Conservation (phyloP, 1,139 yeast genomes). For the Spathaspora sp. region DNA sequence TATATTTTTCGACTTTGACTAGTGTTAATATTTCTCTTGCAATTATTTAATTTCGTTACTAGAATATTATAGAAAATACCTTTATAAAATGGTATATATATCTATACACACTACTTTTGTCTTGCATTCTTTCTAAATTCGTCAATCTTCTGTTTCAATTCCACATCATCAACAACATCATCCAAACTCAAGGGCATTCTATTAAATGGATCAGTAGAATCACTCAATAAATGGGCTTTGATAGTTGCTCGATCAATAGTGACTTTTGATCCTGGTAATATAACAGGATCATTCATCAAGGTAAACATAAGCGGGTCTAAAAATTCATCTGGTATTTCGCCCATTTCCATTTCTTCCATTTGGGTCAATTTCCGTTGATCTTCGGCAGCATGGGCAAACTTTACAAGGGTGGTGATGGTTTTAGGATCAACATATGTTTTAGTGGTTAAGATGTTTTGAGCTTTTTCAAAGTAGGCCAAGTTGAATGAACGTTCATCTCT, state of each 20-base stretch:
- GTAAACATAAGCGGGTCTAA: slow-evolving; percentile 96
- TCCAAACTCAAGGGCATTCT: slow-evolving; percentile 87
- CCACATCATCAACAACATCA: slow-evolving; percentile 78
- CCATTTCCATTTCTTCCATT: slow-evolving; percentile 82
- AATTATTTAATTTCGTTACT: too few relatives aligned
- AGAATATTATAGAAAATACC: too few relatives aligned
- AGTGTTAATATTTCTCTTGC: too few relatives aligned
- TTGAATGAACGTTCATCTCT: slow-evolving; percentile 88
- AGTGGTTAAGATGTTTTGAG: slow-evolving; percentile 62
- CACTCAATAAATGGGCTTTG: slow-evolving; percentile 90
- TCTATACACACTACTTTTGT: background rate
- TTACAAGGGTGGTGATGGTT: slow-evolving; percentile 49
- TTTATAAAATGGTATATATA: too few relatives aligned
- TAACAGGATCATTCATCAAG: slow-evolving; percentile 94
- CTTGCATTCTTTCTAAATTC: slow-evolving; percentile 42
- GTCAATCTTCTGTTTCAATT: slow-evolving; percentile 59
- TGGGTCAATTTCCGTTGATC: slow-evolving; percentile 60
- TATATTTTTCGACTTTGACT: too few relatives aligned
- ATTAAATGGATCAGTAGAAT: slow-evolving; percentile 96
- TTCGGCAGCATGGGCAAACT: slow-evolving; percentile 67
- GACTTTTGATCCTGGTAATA: slow-evolving; percentile 79
- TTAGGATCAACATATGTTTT: slow-evolving; percentile 53
- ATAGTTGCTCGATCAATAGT: slow-evolving; percentile 88
- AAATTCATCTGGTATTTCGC: slow-evolving; percentile 95
- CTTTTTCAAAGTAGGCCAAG: slow-evolving; percentile 63